Base-by-base conservation (phyloP, 2,329 filamentous ascomycete species). In the Botrytis tulipae region DNA sequence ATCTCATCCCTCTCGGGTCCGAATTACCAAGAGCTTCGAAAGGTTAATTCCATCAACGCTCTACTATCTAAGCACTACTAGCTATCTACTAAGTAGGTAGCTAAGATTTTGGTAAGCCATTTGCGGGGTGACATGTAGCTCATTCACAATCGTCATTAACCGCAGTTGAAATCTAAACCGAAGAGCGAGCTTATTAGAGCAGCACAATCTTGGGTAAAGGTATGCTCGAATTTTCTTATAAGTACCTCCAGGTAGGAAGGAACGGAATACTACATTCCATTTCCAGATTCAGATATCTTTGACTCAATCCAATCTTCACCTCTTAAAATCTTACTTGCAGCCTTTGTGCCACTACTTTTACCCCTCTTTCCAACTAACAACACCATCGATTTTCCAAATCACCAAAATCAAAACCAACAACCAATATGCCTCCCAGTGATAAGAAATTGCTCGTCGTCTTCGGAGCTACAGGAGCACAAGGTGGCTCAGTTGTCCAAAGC, bases 401-500 rank as follows among this genome's bases (percentile, higher is more conserved):
- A 14, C 25, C 25, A 42, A 22, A 3, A 42, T 42, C 9, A 42
- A 57, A 68, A 16, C 9, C 20, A 29, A 42, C 32, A 29, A 54
- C 29, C 35, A 65, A 46, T 75, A 80, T 80, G 78, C 73, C 80
- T 57, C 18, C 51, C n/a, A 57, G n/a, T 62, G 44, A 75, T 48
- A 80, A 81, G 74, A 83, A 85, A 73, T 76, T 86, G 69, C 78
- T 86, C 59, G 83, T 83, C 35, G 83, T 87, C 8, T 80, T 86
- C 66, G 85, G 85, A 22, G 85, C 84, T 37, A 87, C 85, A 14
- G 86, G 84, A 57, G 84, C 84, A 73, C 86, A 88, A 74, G 86
- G 86, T 73, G 85, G 86, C n/a, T 85, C 85, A 6, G 86, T 88
- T n/a, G 84, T 84, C 51, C 84, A 84, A 40, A 81, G 83, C 12